A percentile compares a stretch with the other conserved stretches of the same genome.
phyloP scores from a whole-genome alignment of 2,329 filamentous ascomycete genomes.

The Emmonsiellopsis sp. region DNA sequence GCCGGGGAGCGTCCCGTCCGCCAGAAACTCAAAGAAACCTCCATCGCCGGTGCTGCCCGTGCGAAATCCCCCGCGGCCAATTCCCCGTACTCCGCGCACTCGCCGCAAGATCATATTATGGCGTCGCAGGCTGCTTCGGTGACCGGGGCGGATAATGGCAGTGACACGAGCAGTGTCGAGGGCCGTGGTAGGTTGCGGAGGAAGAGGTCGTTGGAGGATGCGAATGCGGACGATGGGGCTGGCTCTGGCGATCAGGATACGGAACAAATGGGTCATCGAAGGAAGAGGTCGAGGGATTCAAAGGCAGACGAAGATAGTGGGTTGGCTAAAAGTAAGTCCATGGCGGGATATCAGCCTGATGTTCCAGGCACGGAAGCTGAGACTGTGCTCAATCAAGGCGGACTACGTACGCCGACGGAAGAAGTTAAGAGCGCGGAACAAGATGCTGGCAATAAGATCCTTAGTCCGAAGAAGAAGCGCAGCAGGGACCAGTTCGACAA shows the following conservation, averaged over 20 bases:
- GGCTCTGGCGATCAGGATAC: conserved; percentile 1
- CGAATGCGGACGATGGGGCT: conserved; percentile 21
- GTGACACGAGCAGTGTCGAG: conserved; percentile 18
- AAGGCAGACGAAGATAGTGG: conserved; percentile 11
- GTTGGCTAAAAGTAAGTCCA: neutral
- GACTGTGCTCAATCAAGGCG: conserved; percentile 2
- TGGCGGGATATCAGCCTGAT: neutral
- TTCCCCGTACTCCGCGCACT: conserved; percentile 3
- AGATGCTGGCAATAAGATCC: conserved; percentile 15
- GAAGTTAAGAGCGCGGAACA: conserved; percentile 11
- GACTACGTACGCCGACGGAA: conserved; percentile 8
- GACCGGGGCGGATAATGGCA: conserved; percentile 11
- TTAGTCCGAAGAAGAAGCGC: conserved; percentile 35
- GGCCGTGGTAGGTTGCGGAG: conserved; percentile 28
- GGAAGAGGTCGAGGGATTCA: conserved; percentile 26
- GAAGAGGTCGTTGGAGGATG: conserved; percentile 37
- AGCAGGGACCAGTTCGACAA: conserved; percentile 36
- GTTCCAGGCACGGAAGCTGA: neutral
- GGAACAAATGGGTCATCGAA: conserved; percentile 21
- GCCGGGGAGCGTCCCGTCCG: conserved; percentile 49
- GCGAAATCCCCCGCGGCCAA: conserved; percentile 11
- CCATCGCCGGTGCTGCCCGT: conserved; percentile 38
- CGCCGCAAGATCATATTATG: conserved; percentile 11
- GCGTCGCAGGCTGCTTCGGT: conserved; percentile 3
- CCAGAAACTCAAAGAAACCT: conserved; percentile 53